Base-by-base conservation (phyloP, 2,329 filamentous ascomycete genomes). In the Ophiostoma ips region DNA sequence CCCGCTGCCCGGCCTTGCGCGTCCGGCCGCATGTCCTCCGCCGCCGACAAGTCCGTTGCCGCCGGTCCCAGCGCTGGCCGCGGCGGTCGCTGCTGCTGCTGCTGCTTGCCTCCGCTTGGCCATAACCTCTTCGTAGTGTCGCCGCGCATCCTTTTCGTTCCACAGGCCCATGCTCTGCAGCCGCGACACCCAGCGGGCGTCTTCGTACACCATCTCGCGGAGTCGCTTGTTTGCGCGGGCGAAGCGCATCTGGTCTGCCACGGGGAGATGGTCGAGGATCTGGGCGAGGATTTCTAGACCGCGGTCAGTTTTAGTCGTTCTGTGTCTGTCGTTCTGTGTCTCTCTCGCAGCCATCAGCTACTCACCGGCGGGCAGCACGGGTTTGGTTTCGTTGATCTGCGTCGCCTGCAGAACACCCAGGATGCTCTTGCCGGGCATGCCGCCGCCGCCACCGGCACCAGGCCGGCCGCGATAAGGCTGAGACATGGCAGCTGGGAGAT, bases 131-230 rank as follows among this genome's bases (percentile, higher is more conserved):
- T 95, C 90, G 48, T 87, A 86, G 49, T 85, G 71, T 57, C 77
- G 80, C 53, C 89, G 76, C 5, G 92, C 92, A 62, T 95, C 90
- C 3, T 71, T 65, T 62, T 98, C 92, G 61, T 94, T 83, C 92
- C 92, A 98, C 57, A 85, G 84, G 2, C 83, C 86, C 81, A 98
- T 95, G 52, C 76, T 81, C 62, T 84, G 84, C 50, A 98, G 67
- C 55, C 86, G 77, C 55, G 86, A 80, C 36, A 96, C 84, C 92
- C 92, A 98, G 69, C 90, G 77, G 46, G 88, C 87, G 65, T 98
- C 92, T 64, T 98, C 92, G 66, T 96, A 98, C 3, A 95, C 89
- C 89, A 98, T 98, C 67, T 98, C 92, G 62, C 84, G 83, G 75
- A 96, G 79, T 53, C 87, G 84, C 61, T 79, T 84, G 52, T 87